phyloP scores from a whole-genome alignment of 352 stramenopile species.

The Pythium sp. region DNA sequence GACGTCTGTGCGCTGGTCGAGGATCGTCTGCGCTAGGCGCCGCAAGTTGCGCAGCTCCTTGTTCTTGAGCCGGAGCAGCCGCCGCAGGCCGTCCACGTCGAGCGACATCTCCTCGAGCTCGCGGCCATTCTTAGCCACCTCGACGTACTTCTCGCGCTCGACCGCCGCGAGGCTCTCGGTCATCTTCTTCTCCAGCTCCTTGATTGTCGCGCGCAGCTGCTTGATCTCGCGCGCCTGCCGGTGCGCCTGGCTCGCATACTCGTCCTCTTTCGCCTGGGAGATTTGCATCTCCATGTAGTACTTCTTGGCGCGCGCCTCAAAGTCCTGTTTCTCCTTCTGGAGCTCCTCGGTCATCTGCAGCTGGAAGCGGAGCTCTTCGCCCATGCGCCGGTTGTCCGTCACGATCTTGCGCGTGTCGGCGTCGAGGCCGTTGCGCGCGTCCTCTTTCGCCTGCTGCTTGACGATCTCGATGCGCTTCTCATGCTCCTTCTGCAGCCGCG shows the following conservation, averaged over 20 bases:
- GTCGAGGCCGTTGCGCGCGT: slow-evolving; percentile 88
- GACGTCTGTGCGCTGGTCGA: slow-evolving; percentile 89
- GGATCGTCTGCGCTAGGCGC: slow-evolving; percentile 86
- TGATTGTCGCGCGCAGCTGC: slow-evolving; percentile 66
- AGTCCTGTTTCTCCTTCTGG: slow-evolving; percentile 71
- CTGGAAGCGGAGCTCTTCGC: slow-evolving; percentile 92
- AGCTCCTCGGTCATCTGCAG: slow-evolving; percentile 89
- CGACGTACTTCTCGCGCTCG: slow-evolving; percentile 59
- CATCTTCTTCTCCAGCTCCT: slow-evolving; percentile 77
- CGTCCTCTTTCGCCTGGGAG: slow-evolving; percentile 77
- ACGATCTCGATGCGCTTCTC: slow-evolving; percentile 86
- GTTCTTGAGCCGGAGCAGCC: slow-evolving; percentile 91
- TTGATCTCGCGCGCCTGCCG: slow-evolving; percentile 72
- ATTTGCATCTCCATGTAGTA: slow-evolving; percentile 77
- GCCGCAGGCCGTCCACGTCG: slow-evolving; percentile 81
- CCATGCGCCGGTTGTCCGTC: slow-evolving; percentile 91
- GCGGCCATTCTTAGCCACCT: slow-evolving; percentile 42
- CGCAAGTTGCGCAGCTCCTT: slow-evolving; percentile 90
- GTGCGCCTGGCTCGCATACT: slow-evolving; percentile 84
- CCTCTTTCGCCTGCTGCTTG: slow-evolving; percentile 84
- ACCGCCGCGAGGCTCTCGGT: slow-evolving; percentile 59
- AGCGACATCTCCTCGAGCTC: slow-evolving; percentile 84
- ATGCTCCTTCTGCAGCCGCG: slow-evolving; percentile 76
- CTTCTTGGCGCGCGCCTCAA: slow-evolving; percentile 56
- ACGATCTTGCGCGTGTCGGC: slow-evolving; percentile 91